Conservation (phyloP, 2,329 filamentous ascomycete genomes). For the Ophiobolus disseminans region DNA sequence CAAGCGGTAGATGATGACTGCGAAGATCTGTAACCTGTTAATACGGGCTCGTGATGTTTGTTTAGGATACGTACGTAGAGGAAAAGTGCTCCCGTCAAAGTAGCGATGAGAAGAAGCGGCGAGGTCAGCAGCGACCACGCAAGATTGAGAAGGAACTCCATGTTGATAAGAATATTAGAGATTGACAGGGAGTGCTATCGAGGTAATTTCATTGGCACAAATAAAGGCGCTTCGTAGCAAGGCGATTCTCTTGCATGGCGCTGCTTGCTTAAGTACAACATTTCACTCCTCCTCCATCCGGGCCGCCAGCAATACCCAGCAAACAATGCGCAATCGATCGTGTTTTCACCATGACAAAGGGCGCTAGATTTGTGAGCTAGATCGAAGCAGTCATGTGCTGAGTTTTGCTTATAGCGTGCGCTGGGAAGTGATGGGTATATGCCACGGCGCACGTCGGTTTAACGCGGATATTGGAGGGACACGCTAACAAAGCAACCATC, state of each 20-base stretch:
- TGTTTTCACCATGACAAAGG: slow-evolving; percentile 8
- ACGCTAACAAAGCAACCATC: slow-evolving; percentile 2
- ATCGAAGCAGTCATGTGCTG: slow-evolving; percentile 17
- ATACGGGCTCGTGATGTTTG: neutral
- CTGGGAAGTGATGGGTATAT: slow-evolving; percentile 28
- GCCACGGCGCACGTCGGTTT: slow-evolving; percentile 31
- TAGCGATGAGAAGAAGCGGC: slow-evolving; percentile 34
- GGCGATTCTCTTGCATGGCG: neutral
- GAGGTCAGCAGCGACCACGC: slow-evolving; percentile 26
- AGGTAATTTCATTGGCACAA: slow-evolving; percentile 13
- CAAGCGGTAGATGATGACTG: slow-evolving; percentile 48
- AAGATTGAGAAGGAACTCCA: slow-evolving; percentile 30
- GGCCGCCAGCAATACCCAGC: slow-evolving; percentile 33
- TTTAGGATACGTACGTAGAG: slow-evolving; percentile 31
- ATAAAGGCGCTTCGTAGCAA: neutral
- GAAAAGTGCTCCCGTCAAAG: slow-evolving; percentile 29
- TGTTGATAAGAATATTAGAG: slow-evolving; percentile 7
- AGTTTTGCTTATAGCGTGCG: slow-evolving; percentile 4
- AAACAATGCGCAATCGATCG: slow-evolving; percentile 1
- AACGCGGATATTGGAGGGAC: slow-evolving; percentile 21
- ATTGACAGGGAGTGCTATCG: slow-evolving; percentile 1
- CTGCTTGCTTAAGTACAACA: slow-evolving; percentile 22
- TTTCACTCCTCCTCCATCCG: slow-evolving; percentile 37
- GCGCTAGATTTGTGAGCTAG: slow-evolving; percentile 3
- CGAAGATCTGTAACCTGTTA: slow-evolving; percentile 27